These are phyloP conservation scores for Malassezia vespertilionis DNA, from an alignment of 1,284 basidiomycete species.

Conservation along the genomic window DNA sequence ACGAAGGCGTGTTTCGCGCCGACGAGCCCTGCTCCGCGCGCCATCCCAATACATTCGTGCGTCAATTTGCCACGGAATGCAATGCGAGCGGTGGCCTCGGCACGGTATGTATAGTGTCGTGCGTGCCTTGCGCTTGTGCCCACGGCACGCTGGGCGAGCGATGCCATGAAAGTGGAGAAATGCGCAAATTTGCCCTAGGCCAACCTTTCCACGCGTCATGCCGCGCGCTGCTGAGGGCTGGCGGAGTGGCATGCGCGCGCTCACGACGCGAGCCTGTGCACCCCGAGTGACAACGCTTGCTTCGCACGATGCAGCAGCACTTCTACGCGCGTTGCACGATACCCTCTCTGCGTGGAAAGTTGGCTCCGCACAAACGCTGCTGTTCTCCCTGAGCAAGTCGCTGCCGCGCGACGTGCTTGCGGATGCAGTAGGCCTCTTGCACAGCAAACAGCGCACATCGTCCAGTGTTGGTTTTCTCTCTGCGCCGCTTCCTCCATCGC, in stretches of 20 bases:
- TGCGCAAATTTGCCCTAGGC: too few species aligned
- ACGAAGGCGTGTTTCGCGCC: slow-evolving; percentile 1
- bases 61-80: not conserved
- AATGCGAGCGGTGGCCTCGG: too few species aligned
- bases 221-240: too few species aligned
- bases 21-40: slow-evolving; percentile 1
- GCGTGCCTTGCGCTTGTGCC: too few species aligned
- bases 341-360: slow-evolving; percentile 1
- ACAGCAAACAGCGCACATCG: slow-evolving; percentile 15
- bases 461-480: slow-evolving; percentile 27
- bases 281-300: not conserved
- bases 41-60: not conserved
- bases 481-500: slow-evolving; percentile 21
- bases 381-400: slow-evolving; percentile 31
- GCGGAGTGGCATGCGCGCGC: too few species aligned
- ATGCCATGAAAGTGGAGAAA: too few species aligned
- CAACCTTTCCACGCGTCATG: too few species aligned
- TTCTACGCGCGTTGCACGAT: slow-evolving; percentile 7
- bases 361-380: slow-evolving; percentile 4
- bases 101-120: too few species aligned
- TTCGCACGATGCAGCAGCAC: not conserved
- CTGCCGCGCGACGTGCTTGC: slow-evolving; percentile 23
- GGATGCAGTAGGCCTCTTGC: slow-evolving; percentile 25
- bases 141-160: too few species aligned
- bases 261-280: too few species aligned